Evolutionary conservation across 2,329 filamentous ascomycete species (phyloP).

Genomic region (Talaromyces rugulosus): DNA sequence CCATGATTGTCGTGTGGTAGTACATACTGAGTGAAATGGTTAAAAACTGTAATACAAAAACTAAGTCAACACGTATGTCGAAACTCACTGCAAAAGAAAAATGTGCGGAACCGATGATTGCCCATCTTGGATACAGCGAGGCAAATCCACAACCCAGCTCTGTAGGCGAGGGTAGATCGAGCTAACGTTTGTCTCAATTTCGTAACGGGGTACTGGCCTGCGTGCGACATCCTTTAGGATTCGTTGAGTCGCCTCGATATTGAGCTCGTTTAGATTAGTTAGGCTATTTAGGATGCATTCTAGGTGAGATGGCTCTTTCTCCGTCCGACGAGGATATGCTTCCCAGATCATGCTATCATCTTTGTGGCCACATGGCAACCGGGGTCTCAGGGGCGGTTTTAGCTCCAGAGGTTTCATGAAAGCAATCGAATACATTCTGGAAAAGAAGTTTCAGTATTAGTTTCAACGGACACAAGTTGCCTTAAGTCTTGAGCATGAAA

Average conservation of each 20-base stretch:
- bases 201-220: slow-evolving; percentile 3
- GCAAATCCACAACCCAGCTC: slow-evolving; percentile 15
- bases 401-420: slow-evolving; percentile 13
- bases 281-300: slow-evolving; percentile 10
- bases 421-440: slow-evolving; percentile 13
- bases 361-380: slow-evolving; percentile 7
- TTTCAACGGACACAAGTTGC: neutral
- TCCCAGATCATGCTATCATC: slow-evolving; percentile 7
- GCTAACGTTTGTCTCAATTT: slow-evolving; percentile 14
- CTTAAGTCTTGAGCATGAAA: slow-evolving; percentile 1
- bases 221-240: slow-evolving; percentile 9
- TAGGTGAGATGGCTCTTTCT: slow-evolving; percentile 9
- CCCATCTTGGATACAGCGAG: slow-evolving; percentile 14
- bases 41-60: neutral
- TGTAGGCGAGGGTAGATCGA: slow-evolving; percentile 18
- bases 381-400: slow-evolving; percentile 9
- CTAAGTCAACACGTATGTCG: neutral
- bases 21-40: slow-evolving; percentile 27
- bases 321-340: slow-evolving; percentile 10
- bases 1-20: slow-evolving; percentile 33
- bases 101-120: slow-evolving; percentile 17
- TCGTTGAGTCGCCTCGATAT: slow-evolving; percentile 5
- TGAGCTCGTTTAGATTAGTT: slow-evolving; percentile 9
- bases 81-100: slow-evolving; percentile 21
- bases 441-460: slow-evolving; percentile 8